Base-by-base conservation (phyloP, 306 rosid species). In the Lathyrus sativus region DNA sequence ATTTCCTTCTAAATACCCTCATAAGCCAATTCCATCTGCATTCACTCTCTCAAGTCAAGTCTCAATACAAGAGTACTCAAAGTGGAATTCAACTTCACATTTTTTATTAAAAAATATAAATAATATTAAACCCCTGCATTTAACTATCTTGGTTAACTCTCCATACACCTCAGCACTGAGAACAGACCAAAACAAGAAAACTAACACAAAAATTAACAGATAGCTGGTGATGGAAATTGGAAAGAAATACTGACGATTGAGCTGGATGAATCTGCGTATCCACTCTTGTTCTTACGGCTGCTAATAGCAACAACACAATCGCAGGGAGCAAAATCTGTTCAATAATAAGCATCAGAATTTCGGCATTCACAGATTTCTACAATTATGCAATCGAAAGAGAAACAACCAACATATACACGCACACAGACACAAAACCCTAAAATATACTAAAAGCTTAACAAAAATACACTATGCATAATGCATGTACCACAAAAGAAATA, bases 321-420 rank as follows among this genome's bases (percentile, higher is more conserved):
- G 96, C 80, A n/a, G 98, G 98, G 57, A 92, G 98, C 72, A 92
- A 90, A 80, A 92, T 85, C 98, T 92, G 87, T 53, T 62, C 24
- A 79, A 19, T 3, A 31, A 70, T n/a, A 66, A 8, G 38, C 28
- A 50, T 77, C 74, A 81, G 70, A 74, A n/a, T 33, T 48, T 56
- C 29, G 0, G 45, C 7, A 77, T 41, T 13, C 2, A 41, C 18
- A 11, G 66, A 49, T 55, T 58, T 46, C 54, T 22, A 29, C 43
- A 70, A 66, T 35, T 46, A 54, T 42, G 54, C 58, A 70, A 63
- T 37, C 33, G 7, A 9, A 68, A 49, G 38, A 13, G 28, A 73
- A 68, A 22, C 43, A 53, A 56, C 33, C 35, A 50, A 24, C 69
- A 42, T 3, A 28, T 13, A 8, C 18, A 15, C 17, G 0, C 26